phyloP scores from a whole-genome alignment of 2,329 filamentous ascomycete genomes.

The Monosporascus sp. region DNA sequence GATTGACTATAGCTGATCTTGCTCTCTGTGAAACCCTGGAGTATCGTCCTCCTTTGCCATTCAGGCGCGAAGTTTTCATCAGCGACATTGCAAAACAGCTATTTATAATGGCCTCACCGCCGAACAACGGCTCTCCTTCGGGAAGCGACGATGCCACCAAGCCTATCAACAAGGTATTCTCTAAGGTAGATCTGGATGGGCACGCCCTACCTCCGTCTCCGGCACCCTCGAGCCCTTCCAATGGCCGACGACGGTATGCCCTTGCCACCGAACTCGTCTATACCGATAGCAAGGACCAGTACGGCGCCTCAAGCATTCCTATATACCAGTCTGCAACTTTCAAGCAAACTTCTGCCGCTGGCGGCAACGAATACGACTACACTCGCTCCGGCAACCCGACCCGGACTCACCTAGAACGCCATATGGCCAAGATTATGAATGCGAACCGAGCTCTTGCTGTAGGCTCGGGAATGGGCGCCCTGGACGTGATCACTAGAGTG shows the following conservation, averaged over 20 bases:
- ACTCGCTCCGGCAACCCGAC: constrained; percentile 97
- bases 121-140: constrained; percentile 24
- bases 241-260: constrained; percentile 77
- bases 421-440: constrained; percentile 98
- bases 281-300: constrained; percentile 93
- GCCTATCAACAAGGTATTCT: constrained; percentile 47
- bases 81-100: constrained; percentile 3
- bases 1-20: not conserved
- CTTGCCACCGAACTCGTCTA: constrained; percentile 95
- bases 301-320: constrained; percentile 90
- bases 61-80: not conserved
- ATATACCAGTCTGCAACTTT: constrained; percentile 99
- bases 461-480: constrained; percentile 92
- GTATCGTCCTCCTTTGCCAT: not conserved
- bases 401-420: constrained; percentile 88
- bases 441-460: constrained; percentile 87
- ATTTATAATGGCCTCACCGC: constrained; percentile 16
- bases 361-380: constrained; percentile 93
- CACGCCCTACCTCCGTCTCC: constrained; percentile 87
- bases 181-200: constrained; percentile 71
- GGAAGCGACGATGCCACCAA: constrained; percentile 30
- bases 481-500: constrained; percentile 92
- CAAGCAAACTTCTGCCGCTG: constrained; percentile 79
- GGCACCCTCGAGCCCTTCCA: constrained; percentile 83
- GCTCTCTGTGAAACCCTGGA: not conserved